Evolutionary conservation across 257 asterid genomes (phyloP).

Genomic region (Penstemon eatonii): DNA sequence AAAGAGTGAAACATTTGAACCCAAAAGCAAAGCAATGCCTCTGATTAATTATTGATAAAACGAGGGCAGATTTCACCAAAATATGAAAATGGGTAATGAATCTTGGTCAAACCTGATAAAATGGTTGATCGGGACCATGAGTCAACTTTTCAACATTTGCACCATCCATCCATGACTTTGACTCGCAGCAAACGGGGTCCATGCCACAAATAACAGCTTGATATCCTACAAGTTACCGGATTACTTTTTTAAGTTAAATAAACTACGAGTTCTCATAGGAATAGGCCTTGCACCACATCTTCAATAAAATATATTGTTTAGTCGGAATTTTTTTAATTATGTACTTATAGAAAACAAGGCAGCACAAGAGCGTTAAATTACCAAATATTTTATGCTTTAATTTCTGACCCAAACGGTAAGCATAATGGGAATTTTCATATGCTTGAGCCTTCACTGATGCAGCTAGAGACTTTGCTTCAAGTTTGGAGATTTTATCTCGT

Average conservation of each 20-base stretch:
- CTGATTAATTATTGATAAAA: neutral
- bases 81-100: slow-evolving; percentile 4
- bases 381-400: slow-evolving; percentile 84
- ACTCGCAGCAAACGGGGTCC: slow-evolving; percentile 97
- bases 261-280: neutral
- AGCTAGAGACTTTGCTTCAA: slow-evolving; percentile 86
- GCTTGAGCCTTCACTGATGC: slow-evolving; percentile 82
- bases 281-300: neutral
- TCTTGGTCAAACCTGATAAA: slow-evolving; percentile 74
- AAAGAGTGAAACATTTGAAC: neutral
- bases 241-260: slow-evolving; percentile 18
- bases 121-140: slow-evolving; percentile 92
- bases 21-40: neutral
- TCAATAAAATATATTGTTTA: neutral
- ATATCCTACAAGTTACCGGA: slow-evolving; percentile 56
- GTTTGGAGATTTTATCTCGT: slow-evolving; percentile 81
- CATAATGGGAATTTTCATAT: slow-evolving; percentile 68
- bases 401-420: slow-evolving; percentile 93
- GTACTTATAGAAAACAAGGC: neutral
- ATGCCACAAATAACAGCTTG: slow-evolving; percentile 92
- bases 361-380: slow-evolving; percentile 32
- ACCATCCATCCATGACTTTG: slow-evolving; percentile 88
- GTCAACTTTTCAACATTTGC: slow-evolving; percentile 69
- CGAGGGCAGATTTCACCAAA: neutral
- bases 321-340: neutral